Evolutionary conservation across 2,329 filamentous ascomycete species (phyloP).

Genomic region (Penicillium sp.): DNA sequence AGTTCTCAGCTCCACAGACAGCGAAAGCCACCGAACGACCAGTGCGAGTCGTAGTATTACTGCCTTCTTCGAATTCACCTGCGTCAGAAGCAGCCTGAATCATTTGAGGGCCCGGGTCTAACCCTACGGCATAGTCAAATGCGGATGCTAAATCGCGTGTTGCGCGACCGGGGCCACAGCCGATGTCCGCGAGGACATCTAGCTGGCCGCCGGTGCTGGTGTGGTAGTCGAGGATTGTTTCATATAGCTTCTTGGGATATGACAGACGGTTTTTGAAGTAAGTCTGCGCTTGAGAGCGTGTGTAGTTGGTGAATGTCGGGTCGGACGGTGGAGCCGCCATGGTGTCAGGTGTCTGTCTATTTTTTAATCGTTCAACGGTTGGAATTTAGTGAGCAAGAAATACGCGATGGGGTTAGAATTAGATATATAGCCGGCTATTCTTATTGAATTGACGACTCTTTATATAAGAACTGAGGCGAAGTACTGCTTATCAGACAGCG

Average conservation of each 20-base stretch:
- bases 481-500: neutral
- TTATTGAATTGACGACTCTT: neutral
- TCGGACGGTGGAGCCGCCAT: conserved; percentile 8
- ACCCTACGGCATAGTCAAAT: conserved; percentile 47
- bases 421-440: neutral
- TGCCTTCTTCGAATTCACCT: conserved; percentile 21
- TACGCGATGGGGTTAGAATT: neutral
- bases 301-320: conserved; percentile 22
- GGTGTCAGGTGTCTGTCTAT: neutral
- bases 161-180: conserved; percentile 55
- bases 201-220: conserved; percentile 42
- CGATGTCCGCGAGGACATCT: conserved; percentile 49
- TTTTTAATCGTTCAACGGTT: too few species aligned
- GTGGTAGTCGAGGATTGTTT: conserved; percentile 47
- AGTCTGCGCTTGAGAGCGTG: conserved; percentile 24
- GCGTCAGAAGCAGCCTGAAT: conserved; percentile 41
- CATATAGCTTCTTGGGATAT: conserved; percentile 48
- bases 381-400: neutral
- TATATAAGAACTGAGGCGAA: neutral
- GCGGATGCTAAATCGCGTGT: conserved; percentile 43
- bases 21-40: conserved; percentile 39
- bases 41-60: conserved; percentile 19
- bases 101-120: conserved; percentile 55
- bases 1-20: conserved; percentile 42
- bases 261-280: conserved; percentile 44